These are phyloP conservation scores for Cenchrus purpureus DNA, from an alignment of 176 grass and related monocot genomes.

Conservation along the genomic window DNA sequence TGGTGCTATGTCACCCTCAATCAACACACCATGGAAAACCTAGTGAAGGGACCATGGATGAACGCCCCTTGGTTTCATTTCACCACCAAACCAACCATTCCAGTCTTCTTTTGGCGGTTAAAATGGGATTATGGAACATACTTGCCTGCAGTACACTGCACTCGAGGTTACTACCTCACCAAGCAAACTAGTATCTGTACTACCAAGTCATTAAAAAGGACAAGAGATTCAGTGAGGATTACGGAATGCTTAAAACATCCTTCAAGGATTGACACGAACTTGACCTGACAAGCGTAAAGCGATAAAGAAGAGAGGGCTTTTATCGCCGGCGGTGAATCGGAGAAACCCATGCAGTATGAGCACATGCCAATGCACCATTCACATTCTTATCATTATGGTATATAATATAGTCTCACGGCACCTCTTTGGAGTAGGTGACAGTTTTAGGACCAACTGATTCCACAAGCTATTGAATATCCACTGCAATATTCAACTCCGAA, in stretches of 20 bases:
- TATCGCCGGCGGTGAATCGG: not conserved
- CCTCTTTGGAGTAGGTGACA: constrained; percentile 47
- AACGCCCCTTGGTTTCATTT: not conserved
- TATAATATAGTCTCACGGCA: not conserved
- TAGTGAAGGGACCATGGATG: not conserved
- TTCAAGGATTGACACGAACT: not conserved
- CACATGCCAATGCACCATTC: not conserved
- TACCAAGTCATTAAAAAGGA: not conserved
- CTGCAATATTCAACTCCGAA: constrained; percentile 20
- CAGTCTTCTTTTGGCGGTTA: not conserved
- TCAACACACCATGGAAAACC: not conserved
- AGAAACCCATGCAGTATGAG: not conserved
- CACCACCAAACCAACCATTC: not conserved
- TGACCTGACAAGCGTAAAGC: constrained; percentile 7
- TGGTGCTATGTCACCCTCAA: not conserved
- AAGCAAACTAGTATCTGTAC: not conserved
- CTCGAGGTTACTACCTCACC: not conserved
- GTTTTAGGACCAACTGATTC: constrained; percentile 38
- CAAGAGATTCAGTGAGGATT: not conserved
- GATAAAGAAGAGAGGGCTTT: not conserved
- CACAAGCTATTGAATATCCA: constrained; percentile 27
- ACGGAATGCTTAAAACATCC: not conserved
- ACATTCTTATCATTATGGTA: not conserved
- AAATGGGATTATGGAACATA: not conserved
- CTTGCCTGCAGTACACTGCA: not conserved